Base-by-base conservation (phyloP, 768 basidiomycete species). In the Cyclocybe aegerita region DNA sequence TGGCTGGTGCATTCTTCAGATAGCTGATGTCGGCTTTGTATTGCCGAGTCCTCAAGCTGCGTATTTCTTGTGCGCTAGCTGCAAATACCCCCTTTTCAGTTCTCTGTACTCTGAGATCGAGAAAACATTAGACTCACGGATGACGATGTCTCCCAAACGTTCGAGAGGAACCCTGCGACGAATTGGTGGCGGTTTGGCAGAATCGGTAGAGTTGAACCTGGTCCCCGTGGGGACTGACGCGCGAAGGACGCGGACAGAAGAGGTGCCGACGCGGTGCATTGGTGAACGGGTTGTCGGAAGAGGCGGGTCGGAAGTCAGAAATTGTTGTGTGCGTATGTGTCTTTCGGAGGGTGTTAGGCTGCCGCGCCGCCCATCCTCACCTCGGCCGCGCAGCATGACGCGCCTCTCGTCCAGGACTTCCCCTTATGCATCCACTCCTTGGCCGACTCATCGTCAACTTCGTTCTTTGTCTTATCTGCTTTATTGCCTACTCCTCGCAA, bases 401-500 rank as follows among this genome's bases (percentile, higher is more conserved):
- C 36, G 30, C 39, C 23, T 30, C 32, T 50, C 30, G 41, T 39
- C 16, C 44, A 17, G 15, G 37, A 41, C 40, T 34, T 16, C 43
- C 46, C 48, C 39, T 49, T 49, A 78, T 78, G 74, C 60, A 68
- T 63, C 62, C 64, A 38, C 58, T 84, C 56, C 65, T 85, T 50
- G 85, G 85, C 29, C 71, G 78, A 43, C 69, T 93, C 50, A 71
- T 85, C 59, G 85, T 93, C 65, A 74, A 77, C 58, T 75, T 83
- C 58, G 88, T 89, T 52, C 76, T 88, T 45, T 74, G 74, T 58
- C 78, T 93, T 33, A 92, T 93, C 39, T 80, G 75, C 45, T 98
- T 98, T 68, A 93, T 98, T 56, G 82, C 90, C 2, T 91, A 92
- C 66, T 87, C 90, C 5, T 83, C 88, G 2, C 96, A 98, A 67